Conservation (phyloP, 345 rosid species). For the rapeseed (Brassica napus) region DNA sequence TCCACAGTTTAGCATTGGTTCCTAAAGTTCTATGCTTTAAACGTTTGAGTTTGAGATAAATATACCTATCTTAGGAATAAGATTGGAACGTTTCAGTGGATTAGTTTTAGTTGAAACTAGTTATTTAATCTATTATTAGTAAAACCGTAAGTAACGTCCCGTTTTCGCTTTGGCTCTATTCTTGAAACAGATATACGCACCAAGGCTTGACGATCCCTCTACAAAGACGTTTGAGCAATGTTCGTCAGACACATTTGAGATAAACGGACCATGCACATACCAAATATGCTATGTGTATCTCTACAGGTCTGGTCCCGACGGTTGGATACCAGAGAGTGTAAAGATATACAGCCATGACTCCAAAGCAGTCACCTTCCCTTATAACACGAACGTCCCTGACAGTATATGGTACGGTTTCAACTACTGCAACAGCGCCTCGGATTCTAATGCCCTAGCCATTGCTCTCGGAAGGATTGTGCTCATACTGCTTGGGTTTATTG, state of each 20-base stretch:
- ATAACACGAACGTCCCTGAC: slow-evolving; percentile 53
- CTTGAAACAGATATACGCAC: slow-evolving; percentile 64
- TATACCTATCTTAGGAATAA: neutral
- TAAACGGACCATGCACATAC: slow-evolving; percentile 73
- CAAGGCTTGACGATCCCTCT: slow-evolving; percentile 73
- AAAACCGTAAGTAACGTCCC: neutral
- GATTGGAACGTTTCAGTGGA: neutral
- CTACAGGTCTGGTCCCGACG: slow-evolving; percentile 75
- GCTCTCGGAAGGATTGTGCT: slow-evolving; percentile 30
- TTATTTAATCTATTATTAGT: neutral
- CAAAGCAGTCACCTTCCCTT: slow-evolving; percentile 55
- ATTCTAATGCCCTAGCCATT: slow-evolving; percentile 36
- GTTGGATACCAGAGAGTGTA: slow-evolving; percentile 75
- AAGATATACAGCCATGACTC: slow-evolving; percentile 50
- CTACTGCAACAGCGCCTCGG: slow-evolving; percentile 53
- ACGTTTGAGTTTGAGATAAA: neutral
- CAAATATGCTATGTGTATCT: slow-evolving; percentile 77
- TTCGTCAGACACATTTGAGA: slow-evolving; percentile 72
- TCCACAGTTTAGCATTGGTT: neutral
- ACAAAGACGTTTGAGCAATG: slow-evolving; percentile 65
- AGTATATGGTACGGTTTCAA: slow-evolving; percentile 83
- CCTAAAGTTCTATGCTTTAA: neutral
- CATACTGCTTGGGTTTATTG: slow-evolving; percentile 33
- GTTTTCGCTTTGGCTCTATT: neutral
- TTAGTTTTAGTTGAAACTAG: neutral